Evolutionary conservation across 768 basidiomycete genomes (phyloP), one percentile per base, ranked within the genome.

Genomic region (Artomyces pyxidatus): DNA sequence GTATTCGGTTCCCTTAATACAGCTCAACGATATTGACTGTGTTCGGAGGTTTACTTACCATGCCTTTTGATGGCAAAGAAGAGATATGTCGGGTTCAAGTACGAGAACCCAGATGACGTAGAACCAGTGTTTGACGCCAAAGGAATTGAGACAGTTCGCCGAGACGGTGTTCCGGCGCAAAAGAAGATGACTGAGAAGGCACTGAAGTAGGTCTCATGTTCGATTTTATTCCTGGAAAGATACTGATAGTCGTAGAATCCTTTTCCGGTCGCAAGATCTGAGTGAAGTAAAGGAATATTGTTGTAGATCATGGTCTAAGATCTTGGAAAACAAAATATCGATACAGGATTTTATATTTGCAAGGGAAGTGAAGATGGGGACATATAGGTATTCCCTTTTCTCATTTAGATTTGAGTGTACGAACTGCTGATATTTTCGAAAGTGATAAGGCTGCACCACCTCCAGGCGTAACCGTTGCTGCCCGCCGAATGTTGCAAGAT

Each of bases 11-110:
- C 12, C 16, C n/a, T n/a, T n/a, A n/a, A n/a, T n/a, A n/a, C n/a
- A n/a, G n/a, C 35, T 48, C 28, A 10, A 30, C 35, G 21, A 26
- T n/a, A 11, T n/a, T 17, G 16, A 40, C n/a, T 30, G 16, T 28
- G n/a, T 35, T 22, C 37, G 47, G 58, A 95, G 92, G 92, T 98
- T 3, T 98, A 97, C 63, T 74, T 93, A 38, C 93, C 93, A 2
- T 94, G 88, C 58, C 81, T 97, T 0, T 75, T 99, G n/a, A 78
- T 96, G 76, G 90, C 95, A 2, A 99, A 99, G 74, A 99, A 99
- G 64, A 81, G 95, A 57, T 99, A 99, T 57, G 95, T 98, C 19
- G 96, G 96, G 1, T 96, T 89, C 72, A 95, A 93, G 62, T 97
- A 85, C 54, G 96, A 99, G 65, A 75, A 69, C 46, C 76, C 84